These are phyloP conservation scores for Ophiorrhiza pumila DNA, from an alignment of 257 asterid species.

Conservation along the genomic window DNA sequence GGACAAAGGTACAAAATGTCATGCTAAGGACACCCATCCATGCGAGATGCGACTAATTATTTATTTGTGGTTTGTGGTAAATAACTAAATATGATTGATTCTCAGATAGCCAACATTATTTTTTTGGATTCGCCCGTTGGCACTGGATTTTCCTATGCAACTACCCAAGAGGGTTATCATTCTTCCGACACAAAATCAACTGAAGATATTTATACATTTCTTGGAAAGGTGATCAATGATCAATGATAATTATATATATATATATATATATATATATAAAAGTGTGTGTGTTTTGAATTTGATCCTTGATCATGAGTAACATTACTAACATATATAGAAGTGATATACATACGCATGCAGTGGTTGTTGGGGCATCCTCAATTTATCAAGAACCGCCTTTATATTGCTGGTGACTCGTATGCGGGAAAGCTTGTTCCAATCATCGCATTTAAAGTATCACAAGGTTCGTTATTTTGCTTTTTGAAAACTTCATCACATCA, in stretches of 20 bases:
- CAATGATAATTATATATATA: too few relatives aligned
- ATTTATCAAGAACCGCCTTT: conserved; percentile 27
- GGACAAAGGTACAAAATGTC: conserved; percentile 65
- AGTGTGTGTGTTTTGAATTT: too few relatives aligned
- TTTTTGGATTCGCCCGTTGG: conserved; percentile 30
- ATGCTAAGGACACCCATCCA: too few relatives aligned
- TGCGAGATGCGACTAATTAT: too few relatives aligned
- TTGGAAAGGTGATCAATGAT: conserved; percentile 17
- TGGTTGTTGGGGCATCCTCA: conserved; percentile 34
- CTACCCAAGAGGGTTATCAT: conserved; percentile 4
- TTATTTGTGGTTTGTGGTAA: neutral
- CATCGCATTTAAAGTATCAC: conserved; percentile 22
- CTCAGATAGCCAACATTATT: conserved; percentile 28
- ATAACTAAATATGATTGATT: too few relatives aligned
- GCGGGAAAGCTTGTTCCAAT: conserved; percentile 34
- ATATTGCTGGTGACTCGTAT: conserved; percentile 42
- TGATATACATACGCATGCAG: conserved; percentile 26
- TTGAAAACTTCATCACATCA: too few relatives aligned
- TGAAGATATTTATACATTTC: conserved; percentile 19
- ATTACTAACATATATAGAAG: neutral
- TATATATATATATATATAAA: too few relatives aligned
- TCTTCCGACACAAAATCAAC: conserved; percentile 22
- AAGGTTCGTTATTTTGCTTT: conserved; percentile 18
- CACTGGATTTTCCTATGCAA: conserved; percentile 34
- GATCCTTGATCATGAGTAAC: too few relatives aligned